These are phyloP conservation scores for Pyrrhoderma lamaoense DNA, from an alignment of 1,284 basidiomycete species.

Conservation along the genomic window DNA sequence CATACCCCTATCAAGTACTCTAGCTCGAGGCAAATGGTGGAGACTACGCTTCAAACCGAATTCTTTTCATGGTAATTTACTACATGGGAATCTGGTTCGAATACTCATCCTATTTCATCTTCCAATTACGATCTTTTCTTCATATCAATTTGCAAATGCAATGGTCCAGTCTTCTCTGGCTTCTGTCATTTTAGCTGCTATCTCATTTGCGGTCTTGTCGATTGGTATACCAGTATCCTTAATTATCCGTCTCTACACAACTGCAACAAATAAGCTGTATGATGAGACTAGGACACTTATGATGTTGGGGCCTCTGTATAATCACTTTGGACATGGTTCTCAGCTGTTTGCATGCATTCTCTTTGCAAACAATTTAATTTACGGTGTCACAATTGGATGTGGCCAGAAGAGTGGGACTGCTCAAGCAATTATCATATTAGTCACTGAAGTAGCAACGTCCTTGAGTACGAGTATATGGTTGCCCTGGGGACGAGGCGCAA, in stretches of 20 bases:
- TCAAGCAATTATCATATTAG: slow-evolving; percentile 83
- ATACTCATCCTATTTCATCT: slow-evolving; percentile 89
- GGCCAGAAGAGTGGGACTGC: slow-evolving; percentile 86
- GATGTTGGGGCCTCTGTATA: slow-evolving; percentile 92
- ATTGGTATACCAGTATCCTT: slow-evolving; percentile 72
- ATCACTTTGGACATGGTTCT: slow-evolving; percentile 87
- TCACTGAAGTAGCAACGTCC: slow-evolving; percentile 77
- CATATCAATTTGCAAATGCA: slow-evolving; percentile 73
- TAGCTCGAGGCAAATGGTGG: slow-evolving; percentile 40
- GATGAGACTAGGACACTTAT: slow-evolving; percentile 89
- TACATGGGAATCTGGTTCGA: slow-evolving; percentile 87
- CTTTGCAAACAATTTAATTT: slow-evolving; percentile 74
- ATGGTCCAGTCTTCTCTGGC: slow-evolving; percentile 41
- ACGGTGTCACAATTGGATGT: slow-evolving; percentile 81
- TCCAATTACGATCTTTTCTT: slow-evolving; percentile 87
- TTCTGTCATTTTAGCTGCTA: slow-evolving; percentile 62
- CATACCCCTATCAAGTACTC: slow-evolving; percentile 22
- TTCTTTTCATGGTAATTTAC: slow-evolving; percentile 68
- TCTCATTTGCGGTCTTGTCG: slow-evolving; percentile 76
- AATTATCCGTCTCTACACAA: slow-evolving; percentile 68
- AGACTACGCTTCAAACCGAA: slow-evolving; percentile 52
- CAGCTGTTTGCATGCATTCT: slow-evolving; percentile 83
- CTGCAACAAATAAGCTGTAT: slow-evolving; percentile 85
- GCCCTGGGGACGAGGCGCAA: slow-evolving; percentile 93
- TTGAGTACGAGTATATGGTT: slow-evolving; percentile 88